A percentile compares a stretch with the other conserved stretches of the same genome.
These are phyloP conservation scores for Dendrobium catenatum DNA, from an alignment of 106 monocot species.

Conservation along the genomic window DNA sequence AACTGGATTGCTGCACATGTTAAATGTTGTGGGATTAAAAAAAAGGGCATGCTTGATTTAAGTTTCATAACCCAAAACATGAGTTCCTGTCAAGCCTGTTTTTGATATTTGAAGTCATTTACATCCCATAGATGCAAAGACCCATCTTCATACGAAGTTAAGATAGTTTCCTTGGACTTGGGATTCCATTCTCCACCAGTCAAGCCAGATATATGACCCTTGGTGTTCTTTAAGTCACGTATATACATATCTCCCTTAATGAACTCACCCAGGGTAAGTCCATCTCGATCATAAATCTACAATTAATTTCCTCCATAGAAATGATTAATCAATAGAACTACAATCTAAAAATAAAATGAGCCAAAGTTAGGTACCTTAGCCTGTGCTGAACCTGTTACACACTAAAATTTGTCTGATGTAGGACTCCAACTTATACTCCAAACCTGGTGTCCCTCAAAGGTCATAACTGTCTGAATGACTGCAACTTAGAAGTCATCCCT, in stretches of 20 bases:
- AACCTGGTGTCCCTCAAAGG: constrained; percentile 98
- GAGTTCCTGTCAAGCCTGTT: constrained; percentile 52
- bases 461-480: constrained; percentile 91
- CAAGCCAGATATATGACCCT: constrained; percentile 94
- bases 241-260: constrained; percentile 99
- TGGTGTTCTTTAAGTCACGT: constrained; percentile 95
- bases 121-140: constrained; percentile 98
- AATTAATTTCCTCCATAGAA: constrained; percentile 13
- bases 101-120: constrained; percentile 80
- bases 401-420: constrained; percentile 75
- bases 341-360: neutral
- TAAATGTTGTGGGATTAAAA: neutral
- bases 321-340: neutral
- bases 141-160: constrained; percentile 98
- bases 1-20: neutral
- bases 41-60: neutral
- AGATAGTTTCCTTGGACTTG: constrained; percentile 75
- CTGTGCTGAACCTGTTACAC: constrained; percentile 93
- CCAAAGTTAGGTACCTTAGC: constrained; percentile 56
- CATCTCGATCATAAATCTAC: constrained; percentile 98
- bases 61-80: neutral
- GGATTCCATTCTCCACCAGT: constrained; percentile 98
- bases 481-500: constrained; percentile 94
- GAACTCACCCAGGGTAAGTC: constrained; percentile 91
- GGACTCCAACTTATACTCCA: constrained; percentile 98